A percentile compares a stretch with the other conserved stretches of the same genome.
These are phyloP conservation scores for Uronychia setigera DNA, from an alignment of 73 alveolate genomes.

Conservation along the genomic window DNA sequence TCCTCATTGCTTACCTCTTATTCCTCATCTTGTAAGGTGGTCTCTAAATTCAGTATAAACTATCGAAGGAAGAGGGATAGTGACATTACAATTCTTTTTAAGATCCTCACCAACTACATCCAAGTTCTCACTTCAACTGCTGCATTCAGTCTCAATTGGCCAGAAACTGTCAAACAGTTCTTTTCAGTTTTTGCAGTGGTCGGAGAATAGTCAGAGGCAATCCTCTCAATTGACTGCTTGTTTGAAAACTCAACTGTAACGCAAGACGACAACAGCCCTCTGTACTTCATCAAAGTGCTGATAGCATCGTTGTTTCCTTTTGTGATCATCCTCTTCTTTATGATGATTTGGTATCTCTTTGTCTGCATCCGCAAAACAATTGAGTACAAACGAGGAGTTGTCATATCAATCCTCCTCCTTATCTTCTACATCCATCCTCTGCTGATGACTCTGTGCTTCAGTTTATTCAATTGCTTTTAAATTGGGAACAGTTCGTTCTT, in stretches of 20 bases:
- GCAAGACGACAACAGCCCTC: neutral
- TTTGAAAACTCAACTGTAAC: neutral
- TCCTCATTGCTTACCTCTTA: neutral
- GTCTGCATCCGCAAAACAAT: slow-evolving; percentile 17
- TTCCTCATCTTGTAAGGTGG: neutral
- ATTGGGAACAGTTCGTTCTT: too few relatives aligned
- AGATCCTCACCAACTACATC: slow-evolving; percentile 35
- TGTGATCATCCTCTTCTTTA: neutral
- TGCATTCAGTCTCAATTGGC: slow-evolving; percentile 55
- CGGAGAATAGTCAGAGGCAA: slow-evolving; percentile 32
- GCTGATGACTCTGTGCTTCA: slow-evolving; percentile 24
- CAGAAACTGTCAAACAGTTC: slow-evolving; percentile 29
- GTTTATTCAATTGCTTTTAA: slow-evolving; percentile 46
- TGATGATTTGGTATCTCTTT: neutral
- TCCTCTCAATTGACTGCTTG: slow-evolving; percentile 63
- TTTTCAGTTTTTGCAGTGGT: slow-evolving; percentile 21
- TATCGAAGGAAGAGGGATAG: neutral
- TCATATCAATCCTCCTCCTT: slow-evolving; percentile 30
- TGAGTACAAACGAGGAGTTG: slow-evolving; percentile 2
- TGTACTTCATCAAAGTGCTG: slow-evolving; percentile 12
- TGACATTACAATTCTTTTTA: neutral
- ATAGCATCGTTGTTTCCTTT: slow-evolving; percentile 2
- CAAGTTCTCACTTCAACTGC: slow-evolving; percentile 50
- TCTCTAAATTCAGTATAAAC: neutral
- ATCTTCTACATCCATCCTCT: slow-evolving; percentile 49